Evolutionary conservation across 2,329 filamentous ascomycete genomes (phyloP).

Genomic region (Fusarium pseudocircinatum): DNA sequence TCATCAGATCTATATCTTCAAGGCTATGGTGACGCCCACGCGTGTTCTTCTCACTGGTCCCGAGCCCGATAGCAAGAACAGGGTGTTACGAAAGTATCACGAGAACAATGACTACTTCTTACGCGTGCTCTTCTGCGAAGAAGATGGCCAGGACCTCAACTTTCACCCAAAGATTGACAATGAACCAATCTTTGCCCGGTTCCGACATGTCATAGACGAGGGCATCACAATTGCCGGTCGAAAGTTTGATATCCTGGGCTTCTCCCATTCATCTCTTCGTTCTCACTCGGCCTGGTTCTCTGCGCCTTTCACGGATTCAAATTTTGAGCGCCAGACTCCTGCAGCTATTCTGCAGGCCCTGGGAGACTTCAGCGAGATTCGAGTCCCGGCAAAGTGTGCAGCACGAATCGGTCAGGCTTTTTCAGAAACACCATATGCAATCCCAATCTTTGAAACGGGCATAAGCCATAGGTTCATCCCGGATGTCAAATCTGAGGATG

Average conservation of each 20-base stretch:
- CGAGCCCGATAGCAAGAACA: conserved; percentile 73
- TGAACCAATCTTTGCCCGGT: conserved; percentile 65
- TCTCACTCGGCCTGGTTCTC: conserved; percentile 75
- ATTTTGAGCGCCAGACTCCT: conserved; percentile 48
- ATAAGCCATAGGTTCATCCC: conserved; percentile 51
- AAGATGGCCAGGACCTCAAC: conserved; percentile 72
- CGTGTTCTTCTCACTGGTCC: conserved; percentile 67
- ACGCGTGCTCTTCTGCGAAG: conserved; percentile 78
- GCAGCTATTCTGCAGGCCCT: conserved; percentile 57
- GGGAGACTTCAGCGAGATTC: conserved; percentile 62
- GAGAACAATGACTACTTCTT: conserved; percentile 70
- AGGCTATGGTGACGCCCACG: conserved; percentile 68
- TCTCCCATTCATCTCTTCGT: conserved; percentile 81
- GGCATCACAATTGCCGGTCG: conserved; percentile 73
- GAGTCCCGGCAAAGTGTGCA: conserved; percentile 64
- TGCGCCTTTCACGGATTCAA: conserved; percentile 55
- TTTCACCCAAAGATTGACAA: conserved; percentile 62
- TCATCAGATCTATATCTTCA: conserved; percentile 63
- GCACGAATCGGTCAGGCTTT: conserved; percentile 74
- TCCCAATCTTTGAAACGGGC: conserved; percentile 56
- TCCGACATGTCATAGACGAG: conserved; percentile 65
- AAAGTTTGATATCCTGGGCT: conserved; percentile 74
- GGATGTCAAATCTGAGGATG: conserved; percentile 62
- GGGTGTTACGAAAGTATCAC: conserved; percentile 73
- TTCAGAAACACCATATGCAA: conserved; percentile 75